Conservation (phyloP, 2,329 filamentous ascomycete genomes). For the Pyricularia sp. region DNA sequence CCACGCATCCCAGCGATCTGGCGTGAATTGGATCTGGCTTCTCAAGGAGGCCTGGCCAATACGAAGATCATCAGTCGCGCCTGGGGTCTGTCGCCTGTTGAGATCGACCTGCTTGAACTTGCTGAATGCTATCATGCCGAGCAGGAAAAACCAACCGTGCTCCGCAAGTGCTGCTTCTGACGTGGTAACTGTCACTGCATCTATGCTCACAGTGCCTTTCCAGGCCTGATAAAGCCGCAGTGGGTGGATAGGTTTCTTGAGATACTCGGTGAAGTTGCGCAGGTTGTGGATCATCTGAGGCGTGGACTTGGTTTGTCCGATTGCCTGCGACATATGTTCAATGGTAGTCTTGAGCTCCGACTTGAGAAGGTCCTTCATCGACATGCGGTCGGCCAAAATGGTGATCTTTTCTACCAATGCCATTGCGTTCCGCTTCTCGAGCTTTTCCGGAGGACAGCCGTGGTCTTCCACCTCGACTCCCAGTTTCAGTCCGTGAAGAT, state of each 20-base stretch:
- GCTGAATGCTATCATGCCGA: conserved; percentile 76
- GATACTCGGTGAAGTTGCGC: conserved; percentile 65
- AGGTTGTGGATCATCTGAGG: conserved; percentile 78
- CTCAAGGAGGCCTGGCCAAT: conserved; percentile 69
- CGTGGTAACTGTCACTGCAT: conserved; percentile 55
- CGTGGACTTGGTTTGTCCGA: conserved; percentile 66
- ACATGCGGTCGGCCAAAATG: conserved; percentile 65
- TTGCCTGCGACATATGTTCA: conserved; percentile 81
- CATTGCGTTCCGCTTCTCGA: conserved; percentile 70
- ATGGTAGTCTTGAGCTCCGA: conserved; percentile 83
- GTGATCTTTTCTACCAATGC: conserved; percentile 76
- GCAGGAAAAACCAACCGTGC: conserved; percentile 83
- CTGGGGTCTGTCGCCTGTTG: conserved; percentile 63
- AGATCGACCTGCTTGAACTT: conserved; percentile 62
- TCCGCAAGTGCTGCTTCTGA: conserved; percentile 60
- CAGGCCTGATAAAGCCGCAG: conserved; percentile 68
- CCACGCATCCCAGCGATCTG: conserved; percentile 81
- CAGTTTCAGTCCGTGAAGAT: conserved; percentile 70
- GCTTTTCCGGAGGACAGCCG: conserved; percentile 59
- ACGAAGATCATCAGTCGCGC: conserved; percentile 71
- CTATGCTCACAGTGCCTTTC: conserved; percentile 61
- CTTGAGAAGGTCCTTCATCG: conserved; percentile 82
- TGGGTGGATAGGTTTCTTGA: conserved; percentile 76
- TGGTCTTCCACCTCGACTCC: conserved; percentile 65
- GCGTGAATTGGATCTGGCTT: conserved; percentile 70